Conservation (phyloP, 768 basidiomycete genomes). For the Fistulinella prunicolor region DNA sequence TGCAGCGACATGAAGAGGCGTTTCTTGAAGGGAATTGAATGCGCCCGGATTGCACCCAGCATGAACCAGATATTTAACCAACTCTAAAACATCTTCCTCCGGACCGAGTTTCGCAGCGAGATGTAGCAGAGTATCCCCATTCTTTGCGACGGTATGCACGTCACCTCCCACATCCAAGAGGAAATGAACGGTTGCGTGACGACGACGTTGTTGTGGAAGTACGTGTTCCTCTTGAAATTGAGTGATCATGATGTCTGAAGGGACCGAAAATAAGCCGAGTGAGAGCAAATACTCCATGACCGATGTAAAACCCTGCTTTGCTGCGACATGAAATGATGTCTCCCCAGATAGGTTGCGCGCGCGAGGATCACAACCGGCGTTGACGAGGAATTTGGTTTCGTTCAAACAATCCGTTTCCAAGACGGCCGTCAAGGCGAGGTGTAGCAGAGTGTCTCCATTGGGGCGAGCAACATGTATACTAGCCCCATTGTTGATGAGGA, state of each 20-base stretch:
- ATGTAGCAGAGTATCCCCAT: constrained; percentile 1
- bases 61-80: neutral
- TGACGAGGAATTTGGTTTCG: neutral
- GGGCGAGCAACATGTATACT: neutral
- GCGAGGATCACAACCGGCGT: neutral
- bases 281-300: constrained; percentile 2
- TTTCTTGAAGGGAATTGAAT: neutral
- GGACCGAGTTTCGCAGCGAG: neutral
- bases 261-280: neutral
- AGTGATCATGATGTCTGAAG: neutral
- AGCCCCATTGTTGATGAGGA: neutral
- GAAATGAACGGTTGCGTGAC: neutral
- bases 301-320: accelerated
- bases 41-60: neutral
- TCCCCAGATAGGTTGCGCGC: neutral
- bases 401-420: neutral
- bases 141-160: neutral
- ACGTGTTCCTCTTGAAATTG: neutral
- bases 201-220: too few species aligned
- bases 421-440: neutral
- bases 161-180: neutral
- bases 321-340: neutral
- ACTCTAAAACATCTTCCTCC: neutral
- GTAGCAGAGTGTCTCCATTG: neutral
- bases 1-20: constrained; percentile 1